These are phyloP conservation scores for Glycine latifolia DNA, from an alignment of 306 rosid genomes.

Conservation along the genomic window DNA sequence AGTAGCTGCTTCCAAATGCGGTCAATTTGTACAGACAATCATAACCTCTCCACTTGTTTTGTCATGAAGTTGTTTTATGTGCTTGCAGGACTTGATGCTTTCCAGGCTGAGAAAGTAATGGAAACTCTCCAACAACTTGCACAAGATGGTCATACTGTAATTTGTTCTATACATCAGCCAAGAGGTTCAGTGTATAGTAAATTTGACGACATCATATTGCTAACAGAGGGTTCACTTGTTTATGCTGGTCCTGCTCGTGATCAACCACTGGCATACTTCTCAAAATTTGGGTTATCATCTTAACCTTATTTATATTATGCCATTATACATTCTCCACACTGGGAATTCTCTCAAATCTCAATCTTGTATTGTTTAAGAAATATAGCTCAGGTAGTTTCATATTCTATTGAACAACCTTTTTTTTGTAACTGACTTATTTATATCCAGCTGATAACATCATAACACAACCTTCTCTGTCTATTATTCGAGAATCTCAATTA, in stretches of 20 bases:
- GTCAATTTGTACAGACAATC: slow-evolving; percentile 26
- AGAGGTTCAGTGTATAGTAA: slow-evolving; percentile 87
- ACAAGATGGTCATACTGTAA: slow-evolving; percentile 91
- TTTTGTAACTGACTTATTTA: slow-evolving; percentile 13
- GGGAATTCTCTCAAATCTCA: slow-evolving; percentile 33
- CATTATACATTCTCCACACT: slow-evolving; percentile 24
- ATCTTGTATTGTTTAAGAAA: slow-evolving; percentile 9
- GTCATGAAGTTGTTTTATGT: slow-evolving; percentile 43
- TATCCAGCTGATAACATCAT: background rate
- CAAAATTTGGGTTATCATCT: slow-evolving; percentile 76
- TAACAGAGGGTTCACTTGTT: slow-evolving; percentile 87
- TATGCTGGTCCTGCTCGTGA: slow-evolving; percentile 89
- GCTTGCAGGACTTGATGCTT: slow-evolving; percentile 90
- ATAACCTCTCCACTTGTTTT: slow-evolving; percentile 6
- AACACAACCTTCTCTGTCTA: slow-evolving; percentile 15
- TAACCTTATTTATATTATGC: slow-evolving; percentile 44
- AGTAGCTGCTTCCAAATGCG: slow-evolving; percentile 11
- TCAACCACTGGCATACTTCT: slow-evolving; percentile 78
- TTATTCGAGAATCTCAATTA: slow-evolving; percentile 23
- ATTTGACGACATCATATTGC: slow-evolving; percentile 88
- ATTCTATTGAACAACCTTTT: slow-evolving; percentile 14
- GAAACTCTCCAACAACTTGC: slow-evolving; percentile 91
- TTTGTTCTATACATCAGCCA: slow-evolving; percentile 96
- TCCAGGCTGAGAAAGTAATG: slow-evolving; percentile 96
- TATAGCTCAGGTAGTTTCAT: slow-evolving; percentile 13